Evolutionary conservation across 1,284 basidiomycete genomes (phyloP).

Genomic region (Phylloboletellus chloephorus): DNA sequence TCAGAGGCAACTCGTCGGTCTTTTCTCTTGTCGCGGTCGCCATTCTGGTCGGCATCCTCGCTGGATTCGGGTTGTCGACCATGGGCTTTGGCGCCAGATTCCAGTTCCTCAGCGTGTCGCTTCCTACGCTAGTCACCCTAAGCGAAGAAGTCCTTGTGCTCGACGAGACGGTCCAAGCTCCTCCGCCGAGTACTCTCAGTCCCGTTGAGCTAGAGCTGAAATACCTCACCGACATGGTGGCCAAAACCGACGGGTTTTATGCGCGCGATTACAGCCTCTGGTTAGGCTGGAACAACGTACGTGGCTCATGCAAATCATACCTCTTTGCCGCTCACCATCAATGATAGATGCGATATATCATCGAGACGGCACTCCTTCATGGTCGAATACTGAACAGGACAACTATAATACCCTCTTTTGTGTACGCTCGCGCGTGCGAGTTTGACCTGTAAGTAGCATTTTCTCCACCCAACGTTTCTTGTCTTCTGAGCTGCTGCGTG

Average conservation of each 20-base stretch:
- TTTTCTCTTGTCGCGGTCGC: conserved; percentile 17
- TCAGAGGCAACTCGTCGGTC: background rate
- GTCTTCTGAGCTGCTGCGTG: background rate
- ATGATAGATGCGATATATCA: conserved; percentile 36
- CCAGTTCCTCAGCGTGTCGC: conserved; percentile 19
- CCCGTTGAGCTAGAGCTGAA: conserved; percentile 12
- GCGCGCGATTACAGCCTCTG: conserved; percentile 33
- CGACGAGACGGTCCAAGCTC: conserved; percentile 6
- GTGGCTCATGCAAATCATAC: background rate
- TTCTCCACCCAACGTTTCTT: background rate
- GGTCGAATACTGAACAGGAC: conserved; percentile 35
- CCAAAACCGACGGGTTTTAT: conserved; percentile 31
- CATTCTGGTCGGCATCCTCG: conserved; percentile 21
- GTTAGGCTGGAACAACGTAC: conserved; percentile 34
- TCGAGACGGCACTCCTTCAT: conserved; percentile 37
- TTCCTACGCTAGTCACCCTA: conserved; percentile 11
- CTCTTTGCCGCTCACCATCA: conserved; percentile 1
- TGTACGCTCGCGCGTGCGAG: conserved; percentile 41
- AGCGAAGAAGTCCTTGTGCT: conserved; percentile 20
- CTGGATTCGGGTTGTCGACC: conserved; percentile 25
- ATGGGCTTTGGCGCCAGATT: conserved; percentile 13
- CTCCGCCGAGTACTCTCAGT: background rate
- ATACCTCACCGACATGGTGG: conserved; percentile 21
- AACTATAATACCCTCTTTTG: conserved; percentile 36
- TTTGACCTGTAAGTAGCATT: conserved; percentile 28